Evolutionary conservation across 192 early-diverging fungal genomes (phyloP).

Genomic region (Haplosporangium gracile): DNA sequence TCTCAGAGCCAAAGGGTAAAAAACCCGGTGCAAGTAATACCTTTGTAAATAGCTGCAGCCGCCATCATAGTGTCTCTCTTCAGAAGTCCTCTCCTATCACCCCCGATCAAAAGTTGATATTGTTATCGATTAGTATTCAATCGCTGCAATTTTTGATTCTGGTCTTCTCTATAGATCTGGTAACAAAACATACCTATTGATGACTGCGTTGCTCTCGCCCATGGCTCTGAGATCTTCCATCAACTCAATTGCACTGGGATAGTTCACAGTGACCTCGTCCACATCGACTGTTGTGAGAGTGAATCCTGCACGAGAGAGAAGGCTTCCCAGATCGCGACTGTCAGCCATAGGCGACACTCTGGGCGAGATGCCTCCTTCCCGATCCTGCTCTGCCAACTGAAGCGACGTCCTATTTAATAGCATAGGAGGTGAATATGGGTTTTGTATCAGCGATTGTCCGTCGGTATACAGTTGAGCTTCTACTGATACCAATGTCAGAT

Average conservation of each 20-base stretch:
- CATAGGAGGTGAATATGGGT: neutral
- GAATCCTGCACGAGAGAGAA: slow-evolving; percentile 89
- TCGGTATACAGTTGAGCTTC: neutral
- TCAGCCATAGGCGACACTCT: slow-evolving; percentile 92
- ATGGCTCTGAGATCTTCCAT: slow-evolving; percentile 91
- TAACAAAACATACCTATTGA: slow-evolving; percentile 66
- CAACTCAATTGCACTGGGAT: slow-evolving; percentile 92
- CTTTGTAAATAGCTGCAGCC: slow-evolving; percentile 88
- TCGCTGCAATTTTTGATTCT: neutral
- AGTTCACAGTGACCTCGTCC: slow-evolving; percentile 91
- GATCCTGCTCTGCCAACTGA: slow-evolving; percentile 93
- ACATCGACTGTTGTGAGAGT: slow-evolving; percentile 94
- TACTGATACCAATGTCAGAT: neutral
- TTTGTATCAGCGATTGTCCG: neutral
- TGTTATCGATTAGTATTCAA: neutral
- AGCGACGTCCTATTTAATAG: slow-evolving; percentile 76
- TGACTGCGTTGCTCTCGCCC: slow-evolving; percentile 95
- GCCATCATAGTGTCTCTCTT: slow-evolving; percentile 89
- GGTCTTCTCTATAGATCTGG: neutral
- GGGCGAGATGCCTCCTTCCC: slow-evolving; percentile 89
- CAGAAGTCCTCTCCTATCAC: slow-evolving; percentile 71
- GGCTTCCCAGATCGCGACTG: slow-evolving; percentile 79
- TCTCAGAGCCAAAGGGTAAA: too few species aligned
- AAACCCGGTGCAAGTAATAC: slow-evolving; percentile 52
- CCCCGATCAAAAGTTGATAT: neutral